Conservation (phyloP, 1,284 basidiomycete genomes). For the Exobasidium cylindrosporum region DNA sequence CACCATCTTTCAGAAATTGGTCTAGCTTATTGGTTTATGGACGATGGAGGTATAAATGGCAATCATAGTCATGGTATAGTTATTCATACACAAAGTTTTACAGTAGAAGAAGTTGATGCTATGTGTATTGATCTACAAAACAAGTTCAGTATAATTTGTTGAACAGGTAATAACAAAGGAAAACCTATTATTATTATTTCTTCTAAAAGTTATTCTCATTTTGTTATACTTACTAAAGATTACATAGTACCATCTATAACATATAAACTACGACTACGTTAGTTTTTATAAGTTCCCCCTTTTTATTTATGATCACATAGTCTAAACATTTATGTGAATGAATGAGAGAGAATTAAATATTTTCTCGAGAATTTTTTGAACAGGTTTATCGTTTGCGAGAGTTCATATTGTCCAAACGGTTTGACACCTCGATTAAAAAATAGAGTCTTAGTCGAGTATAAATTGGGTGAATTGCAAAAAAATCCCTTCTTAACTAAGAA, state of each 20-base stretch:
- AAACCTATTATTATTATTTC: constrained; percentile 1
- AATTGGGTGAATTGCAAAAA: constrained; percentile 16
- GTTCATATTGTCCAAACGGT: background rate
- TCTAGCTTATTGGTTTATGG: background rate
- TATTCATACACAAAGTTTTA: background rate
- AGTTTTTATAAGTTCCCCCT: background rate
- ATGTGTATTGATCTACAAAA: background rate
- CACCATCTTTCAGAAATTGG: background rate
- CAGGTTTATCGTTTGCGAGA: constrained; percentile 1
- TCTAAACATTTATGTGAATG: background rate
- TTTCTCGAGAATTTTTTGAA: background rate
- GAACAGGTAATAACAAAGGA: background rate
- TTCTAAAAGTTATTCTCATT: background rate
- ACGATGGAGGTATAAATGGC: background rate
- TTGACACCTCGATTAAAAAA: constrained; percentile 10
- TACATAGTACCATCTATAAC: background rate
- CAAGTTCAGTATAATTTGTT: background rate
- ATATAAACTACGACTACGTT: background rate
- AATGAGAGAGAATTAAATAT: background rate
- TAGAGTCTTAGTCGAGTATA: constrained; percentile 17
- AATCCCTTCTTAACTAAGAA: constrained; percentile 12
- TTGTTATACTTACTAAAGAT: background rate
- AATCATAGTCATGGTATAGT: background rate
- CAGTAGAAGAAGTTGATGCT: background rate
- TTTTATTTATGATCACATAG: background rate